Evolutionary conservation across 78 protist species (phyloP).

Genomic region (Dictyostelium intermedium): DNA sequence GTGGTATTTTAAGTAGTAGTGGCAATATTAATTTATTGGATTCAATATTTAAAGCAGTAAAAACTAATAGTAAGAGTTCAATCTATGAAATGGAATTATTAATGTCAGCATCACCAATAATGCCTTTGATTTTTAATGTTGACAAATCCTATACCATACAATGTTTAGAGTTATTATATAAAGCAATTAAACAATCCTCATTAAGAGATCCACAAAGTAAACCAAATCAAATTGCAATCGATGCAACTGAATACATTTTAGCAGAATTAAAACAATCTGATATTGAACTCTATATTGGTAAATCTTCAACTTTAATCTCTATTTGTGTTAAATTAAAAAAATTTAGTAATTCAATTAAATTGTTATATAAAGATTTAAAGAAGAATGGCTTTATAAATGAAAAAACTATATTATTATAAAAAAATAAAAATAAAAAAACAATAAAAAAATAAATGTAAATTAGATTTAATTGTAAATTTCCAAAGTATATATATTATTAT

Average conservation of each 20-base stretch:
- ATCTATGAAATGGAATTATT: conserved; percentile 11
- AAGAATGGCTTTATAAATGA: background rate
- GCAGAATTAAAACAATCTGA: background rate
- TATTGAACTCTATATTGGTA: background rate
- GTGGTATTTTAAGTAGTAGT: background rate
- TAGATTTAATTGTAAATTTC: too few species aligned
- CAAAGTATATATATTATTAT: too few species aligned
- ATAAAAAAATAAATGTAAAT: too few species aligned
- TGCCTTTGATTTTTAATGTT: background rate
- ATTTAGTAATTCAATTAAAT: background rate
- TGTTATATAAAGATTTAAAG: background rate
- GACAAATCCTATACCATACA: background rate
- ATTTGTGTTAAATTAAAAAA: background rate
- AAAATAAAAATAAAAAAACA: background rate
- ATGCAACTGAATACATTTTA: background rate
- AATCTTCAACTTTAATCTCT: background rate
- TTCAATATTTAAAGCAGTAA: background rate
- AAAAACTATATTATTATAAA: background rate
- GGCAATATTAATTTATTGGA: background rate
- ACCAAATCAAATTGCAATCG: background rate
- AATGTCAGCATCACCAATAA: background rate
- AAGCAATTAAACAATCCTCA: background rate
- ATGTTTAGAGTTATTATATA: background rate
- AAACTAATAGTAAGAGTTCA: background rate
- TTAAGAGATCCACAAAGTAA: background rate